Evolutionary conservation across 768 basidiomycete species (phyloP).

Genomic region (Rhodosporidiobolus sp.): DNA sequence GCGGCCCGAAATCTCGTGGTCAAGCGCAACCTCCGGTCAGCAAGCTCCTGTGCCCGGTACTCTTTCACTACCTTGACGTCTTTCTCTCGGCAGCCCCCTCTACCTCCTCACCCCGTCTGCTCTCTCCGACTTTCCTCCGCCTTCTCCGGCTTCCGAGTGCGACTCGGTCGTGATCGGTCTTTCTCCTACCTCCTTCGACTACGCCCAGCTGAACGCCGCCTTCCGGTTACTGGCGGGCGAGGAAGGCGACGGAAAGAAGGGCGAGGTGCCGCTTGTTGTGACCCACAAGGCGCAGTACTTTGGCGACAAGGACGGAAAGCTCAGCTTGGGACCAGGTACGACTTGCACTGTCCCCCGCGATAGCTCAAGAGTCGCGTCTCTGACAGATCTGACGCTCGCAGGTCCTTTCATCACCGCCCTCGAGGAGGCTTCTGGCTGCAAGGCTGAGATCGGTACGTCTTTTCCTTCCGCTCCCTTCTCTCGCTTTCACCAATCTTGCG

Average conservation of each 20-base stretch:
- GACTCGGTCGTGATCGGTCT: slow-evolving; percentile 61
- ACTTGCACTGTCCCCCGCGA: too few species aligned
- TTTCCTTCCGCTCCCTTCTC: too few species aligned
- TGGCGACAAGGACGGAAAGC: slow-evolving; percentile 52
- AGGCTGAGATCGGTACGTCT: slow-evolving; percentile 52
- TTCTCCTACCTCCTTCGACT: slow-evolving; percentile 57
- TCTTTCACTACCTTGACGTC: background rate
- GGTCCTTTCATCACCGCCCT: slow-evolving; percentile 68
- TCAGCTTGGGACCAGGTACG: slow-evolving; percentile 60
- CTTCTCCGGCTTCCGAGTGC: slow-evolving; percentile 53
- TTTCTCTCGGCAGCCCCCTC: slow-evolving; percentile 53
- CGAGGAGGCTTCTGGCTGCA: slow-evolving; percentile 56
- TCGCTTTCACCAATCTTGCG: background rate
- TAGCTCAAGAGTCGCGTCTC: rapidly evolving
- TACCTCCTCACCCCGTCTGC: slow-evolving; percentile 58
- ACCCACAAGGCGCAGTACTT: slow-evolving; percentile 62
- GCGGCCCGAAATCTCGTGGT: slow-evolving; percentile 57
- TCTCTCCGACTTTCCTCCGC: slow-evolving; percentile 49
- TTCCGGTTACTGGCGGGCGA: slow-evolving; percentile 59
- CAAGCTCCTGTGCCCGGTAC: background rate
- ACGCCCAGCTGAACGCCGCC: slow-evolving; percentile 61
- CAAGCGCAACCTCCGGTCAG: slow-evolving; percentile 51
- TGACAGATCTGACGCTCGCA: background rate
- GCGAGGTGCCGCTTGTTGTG: slow-evolving; percentile 55
- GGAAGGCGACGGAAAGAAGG: background rate